Base-by-base conservation (phyloP, 2,329 filamentous ascomycete genomes). In the Diplodia scrobiculata region DNA sequence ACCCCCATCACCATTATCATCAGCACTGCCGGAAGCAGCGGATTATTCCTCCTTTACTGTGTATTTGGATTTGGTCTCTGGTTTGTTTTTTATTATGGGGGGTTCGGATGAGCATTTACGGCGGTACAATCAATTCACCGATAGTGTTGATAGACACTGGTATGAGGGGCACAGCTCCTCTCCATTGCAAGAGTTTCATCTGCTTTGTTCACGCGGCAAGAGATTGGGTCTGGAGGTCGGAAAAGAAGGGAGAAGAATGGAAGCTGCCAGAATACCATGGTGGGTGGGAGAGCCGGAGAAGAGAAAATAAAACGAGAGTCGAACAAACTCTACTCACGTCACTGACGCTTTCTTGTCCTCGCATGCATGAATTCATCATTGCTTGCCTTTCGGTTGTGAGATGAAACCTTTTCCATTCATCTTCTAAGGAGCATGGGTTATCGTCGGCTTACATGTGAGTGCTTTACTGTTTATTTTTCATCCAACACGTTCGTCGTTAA, bases 141-240 rank as follows among this genome's bases (percentile, higher is more conserved):
- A 50, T 41, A 62, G 58, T 62, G 58, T 62, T 50, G 41, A 62
- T 62, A 62, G 58, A 62, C 58, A 36, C 27, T 17, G 17, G 27
- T 19, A 48, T 19, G 38, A 48, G 34, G n/a, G 29, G 29, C 32
- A 14, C 10, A 17, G n/a, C 54, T 58, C 14, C 51, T 51, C 13
- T 53, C 27, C 29, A 32, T 32, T 34, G 51, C 17, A 53, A 21
- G 19, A 25, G 19, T 27, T 53, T 53, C 9, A 32, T 34, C 51
- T 32, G 17, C 34, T 53, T 34, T 55, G 32, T 55, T 36, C 32
- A 19, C 52, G n/a, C 32, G 34, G 21, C 3, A 10, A 38, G 52
- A 48, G 55, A 60, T 45, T 60, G 55, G 36, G 41, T 45, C 19
- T 45, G 41, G 41, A 19, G 41, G 41, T 17, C n/a, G 7, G 41